Evolutionary conservation across 2,329 filamentous ascomycete genomes (phyloP).

Genomic region (Neonectria ditissima): DNA sequence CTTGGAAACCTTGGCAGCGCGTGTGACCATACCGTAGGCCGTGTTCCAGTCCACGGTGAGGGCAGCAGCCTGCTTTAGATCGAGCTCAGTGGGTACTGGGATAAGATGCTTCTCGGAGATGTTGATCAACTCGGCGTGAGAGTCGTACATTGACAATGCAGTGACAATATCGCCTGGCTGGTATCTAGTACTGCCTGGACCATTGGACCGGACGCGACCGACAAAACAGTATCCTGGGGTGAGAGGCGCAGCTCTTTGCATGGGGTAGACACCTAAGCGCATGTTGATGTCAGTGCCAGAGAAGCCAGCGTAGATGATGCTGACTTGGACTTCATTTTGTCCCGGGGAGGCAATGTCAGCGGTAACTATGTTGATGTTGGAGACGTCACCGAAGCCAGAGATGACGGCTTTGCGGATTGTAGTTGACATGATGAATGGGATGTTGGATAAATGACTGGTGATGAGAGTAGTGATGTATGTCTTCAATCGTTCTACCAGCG

Average conservation of each 20-base stretch:
- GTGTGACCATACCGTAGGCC: constrained; percentile 53
- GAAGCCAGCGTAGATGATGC: constrained; percentile 60
- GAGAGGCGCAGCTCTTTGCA: constrained; percentile 58
- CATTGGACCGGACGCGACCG: constrained; percentile 55
- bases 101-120: constrained; percentile 59
- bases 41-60: constrained; percentile 60
- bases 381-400: constrained; percentile 54
- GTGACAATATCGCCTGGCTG: constrained; percentile 49
- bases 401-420: constrained; percentile 58
- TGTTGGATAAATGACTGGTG: too few relatives aligned
- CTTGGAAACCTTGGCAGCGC: constrained; percentile 52
- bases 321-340: constrained; percentile 58
- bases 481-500: too few relatives aligned
- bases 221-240: constrained; percentile 62
- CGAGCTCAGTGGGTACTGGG: constrained; percentile 54
- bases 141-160: constrained; percentile 54
- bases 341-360: constrained; percentile 53
- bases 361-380: constrained; percentile 50
- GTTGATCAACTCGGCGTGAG: constrained; percentile 57
- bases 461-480: too few relatives aligned
- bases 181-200: constrained; percentile 48
- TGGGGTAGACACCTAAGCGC: constrained; percentile 59
- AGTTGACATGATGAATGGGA: constrained; percentile 29
- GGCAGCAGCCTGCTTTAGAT: constrained; percentile 54
- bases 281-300: constrained; percentile 61